These are phyloP conservation scores for Drechslera avenae DNA, from an alignment of 2,329 filamentous ascomycete species.

Conservation along the genomic window DNA sequence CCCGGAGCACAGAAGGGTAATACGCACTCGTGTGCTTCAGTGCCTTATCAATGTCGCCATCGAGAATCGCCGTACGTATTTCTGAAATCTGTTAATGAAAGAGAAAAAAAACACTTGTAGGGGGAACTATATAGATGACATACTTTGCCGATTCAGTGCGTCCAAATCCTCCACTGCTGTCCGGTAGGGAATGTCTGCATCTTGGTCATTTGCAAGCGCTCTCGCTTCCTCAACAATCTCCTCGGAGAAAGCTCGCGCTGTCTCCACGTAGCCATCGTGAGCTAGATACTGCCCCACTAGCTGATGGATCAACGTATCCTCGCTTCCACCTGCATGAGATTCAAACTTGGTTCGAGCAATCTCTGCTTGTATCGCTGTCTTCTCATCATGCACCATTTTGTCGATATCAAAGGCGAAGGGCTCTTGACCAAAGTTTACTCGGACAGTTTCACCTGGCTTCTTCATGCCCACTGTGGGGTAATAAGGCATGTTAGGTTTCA, in stretches of 20 bases:
- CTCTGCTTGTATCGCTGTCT: conserved; percentile 42
- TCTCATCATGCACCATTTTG: conserved; percentile 64
- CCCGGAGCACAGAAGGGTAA: conserved; percentile 79
- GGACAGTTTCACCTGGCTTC: conserved; percentile 63
- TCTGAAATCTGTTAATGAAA: conserved; percentile 57
- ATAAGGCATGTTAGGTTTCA: conserved; percentile 66
- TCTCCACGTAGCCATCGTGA: conserved; percentile 95
- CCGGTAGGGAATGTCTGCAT: conserved; percentile 57
- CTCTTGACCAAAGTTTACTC: conserved; percentile 67
- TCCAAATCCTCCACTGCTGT: conserved; percentile 82
- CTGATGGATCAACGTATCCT: conserved; percentile 80
- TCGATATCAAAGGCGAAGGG: conserved; percentile 94
- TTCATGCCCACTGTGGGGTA: conserved; percentile 70
- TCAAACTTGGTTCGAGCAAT: conserved; percentile 31
- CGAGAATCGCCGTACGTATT: conserved; percentile 84
- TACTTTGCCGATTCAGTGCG: conserved; percentile 84
- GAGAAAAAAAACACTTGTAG: neutral
- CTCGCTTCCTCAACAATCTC: conserved; percentile 77
- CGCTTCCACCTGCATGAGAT: conserved; percentile 57
- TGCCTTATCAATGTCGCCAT: conserved; percentile 89
- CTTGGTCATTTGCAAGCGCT: conserved; percentile 66
- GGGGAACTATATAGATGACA: conserved; percentile 32
- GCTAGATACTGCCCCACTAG: conserved; percentile 87
- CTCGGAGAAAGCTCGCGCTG: conserved; percentile 82
- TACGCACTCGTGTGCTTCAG: conserved; percentile 78